These are phyloP conservation scores for Begonia fuchsioides DNA, from an alignment of 306 rosid species.

Conservation along the genomic window DNA sequence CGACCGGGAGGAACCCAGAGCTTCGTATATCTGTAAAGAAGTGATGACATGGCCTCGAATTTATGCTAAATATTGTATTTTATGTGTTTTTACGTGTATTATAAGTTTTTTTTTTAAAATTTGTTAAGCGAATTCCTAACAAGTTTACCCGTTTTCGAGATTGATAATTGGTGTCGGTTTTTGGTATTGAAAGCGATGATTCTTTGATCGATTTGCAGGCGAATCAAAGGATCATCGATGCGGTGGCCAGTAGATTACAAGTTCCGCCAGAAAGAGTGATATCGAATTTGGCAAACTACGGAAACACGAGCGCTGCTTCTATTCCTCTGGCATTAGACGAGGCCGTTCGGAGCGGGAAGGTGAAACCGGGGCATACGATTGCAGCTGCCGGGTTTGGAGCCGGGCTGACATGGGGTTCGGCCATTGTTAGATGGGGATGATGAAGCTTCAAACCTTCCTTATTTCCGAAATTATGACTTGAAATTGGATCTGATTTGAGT, in stretches of 20 bases:
- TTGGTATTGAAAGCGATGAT: no score
- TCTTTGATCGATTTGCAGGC: conserved; percentile 47
- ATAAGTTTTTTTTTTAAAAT: no score
- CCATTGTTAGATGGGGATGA: conserved; percentile 78
- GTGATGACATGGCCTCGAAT: no score
- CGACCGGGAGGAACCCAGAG: no score
- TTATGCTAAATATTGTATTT: no score
- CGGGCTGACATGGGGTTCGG: conserved; percentile 93
- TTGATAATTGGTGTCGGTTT: no score
- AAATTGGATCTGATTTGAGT: not conserved
- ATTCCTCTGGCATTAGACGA: conserved; percentile 90
- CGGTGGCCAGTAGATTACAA: conserved; percentile 65
- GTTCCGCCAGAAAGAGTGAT: conserved; percentile 68
- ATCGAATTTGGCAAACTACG: conserved; percentile 80
- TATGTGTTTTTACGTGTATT: no score
- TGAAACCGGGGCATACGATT: conserved; percentile 64
- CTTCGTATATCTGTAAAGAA: no score
- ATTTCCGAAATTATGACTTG: no score
- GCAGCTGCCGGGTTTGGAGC: conserved; percentile 96
- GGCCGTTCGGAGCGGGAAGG: conserved; percentile 73
- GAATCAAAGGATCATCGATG: conserved; percentile 84
- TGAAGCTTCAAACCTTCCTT: conserved; percentile 9
- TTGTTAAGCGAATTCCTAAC: no score
- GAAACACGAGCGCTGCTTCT: conserved; percentile 93
- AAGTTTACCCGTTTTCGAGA: no score